A percentile compares a stretch with the other conserved stretches of the same genome.
Evolutionary conservation across 768 basidiomycete species (phyloP).

Genomic region (Trametes punicea): DNA sequence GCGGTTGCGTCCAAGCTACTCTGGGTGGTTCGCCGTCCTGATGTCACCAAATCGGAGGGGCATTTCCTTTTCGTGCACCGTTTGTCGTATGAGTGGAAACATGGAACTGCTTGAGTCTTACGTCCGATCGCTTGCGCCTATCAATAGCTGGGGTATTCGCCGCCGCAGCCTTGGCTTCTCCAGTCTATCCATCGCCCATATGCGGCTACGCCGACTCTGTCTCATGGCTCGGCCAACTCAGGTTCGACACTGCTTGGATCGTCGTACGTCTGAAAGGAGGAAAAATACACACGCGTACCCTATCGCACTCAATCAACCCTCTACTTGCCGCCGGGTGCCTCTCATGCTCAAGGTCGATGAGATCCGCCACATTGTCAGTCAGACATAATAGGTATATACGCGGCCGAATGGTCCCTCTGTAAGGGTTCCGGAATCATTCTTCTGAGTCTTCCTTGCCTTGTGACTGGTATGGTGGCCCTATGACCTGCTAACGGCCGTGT

Average conservation of each 20-base stretch:
- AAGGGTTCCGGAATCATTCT: too few species aligned
- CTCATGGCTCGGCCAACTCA: background rate
- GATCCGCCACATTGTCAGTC: background rate
- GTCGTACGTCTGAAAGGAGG: background rate
- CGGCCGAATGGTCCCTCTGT: background rate
- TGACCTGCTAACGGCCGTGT: too few species aligned
- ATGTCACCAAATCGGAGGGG: too few species aligned
- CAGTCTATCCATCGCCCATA: background rate
- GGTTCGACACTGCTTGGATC: conserved; percentile 9
- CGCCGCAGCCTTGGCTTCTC: background rate
- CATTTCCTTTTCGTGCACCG: background rate
- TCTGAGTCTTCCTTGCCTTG: too few species aligned
- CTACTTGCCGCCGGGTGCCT: conserved; percentile 19
- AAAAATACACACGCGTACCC: background rate
- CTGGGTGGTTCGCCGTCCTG: too few species aligned
- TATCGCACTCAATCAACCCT: background rate
- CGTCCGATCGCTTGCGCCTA: background rate
- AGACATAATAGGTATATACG: too few species aligned
- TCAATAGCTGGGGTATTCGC: background rate
- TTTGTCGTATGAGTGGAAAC: background rate
- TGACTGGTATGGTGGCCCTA: too few species aligned
- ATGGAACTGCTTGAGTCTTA: too few species aligned
- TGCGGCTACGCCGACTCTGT: background rate
- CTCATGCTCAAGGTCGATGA: background rate
- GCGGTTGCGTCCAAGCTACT: too few species aligned